phyloP scores from a whole-genome alignment of 208 protist species.

The Leishmania tropica region DNA sequence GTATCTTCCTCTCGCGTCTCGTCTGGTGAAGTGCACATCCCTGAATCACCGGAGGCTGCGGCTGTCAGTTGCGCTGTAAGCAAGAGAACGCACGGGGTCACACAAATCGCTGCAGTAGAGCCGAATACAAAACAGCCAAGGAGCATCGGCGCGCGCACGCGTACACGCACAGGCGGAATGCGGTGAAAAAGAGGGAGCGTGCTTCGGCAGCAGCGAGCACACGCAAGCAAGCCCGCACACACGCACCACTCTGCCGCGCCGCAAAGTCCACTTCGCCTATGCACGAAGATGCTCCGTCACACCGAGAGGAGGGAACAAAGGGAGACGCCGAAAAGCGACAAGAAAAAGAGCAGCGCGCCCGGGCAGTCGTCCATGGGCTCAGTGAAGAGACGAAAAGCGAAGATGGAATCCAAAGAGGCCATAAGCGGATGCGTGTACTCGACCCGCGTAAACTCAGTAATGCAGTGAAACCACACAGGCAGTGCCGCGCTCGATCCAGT shows the following conservation, averaged over 20 bases:
- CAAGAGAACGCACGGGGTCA: not conserved
- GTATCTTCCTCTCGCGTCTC: not conserved
- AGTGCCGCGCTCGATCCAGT: slow-evolving; percentile 97
- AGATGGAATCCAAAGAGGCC: not conserved
- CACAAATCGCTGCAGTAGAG: not conserved
- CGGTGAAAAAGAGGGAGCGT: not conserved
- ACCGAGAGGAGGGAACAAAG: too few relatives aligned
- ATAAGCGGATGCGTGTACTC: not conserved
- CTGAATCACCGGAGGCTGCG: not conserved
- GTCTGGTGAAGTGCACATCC: not conserved
- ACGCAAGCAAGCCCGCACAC: not conserved
- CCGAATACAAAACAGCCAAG: not conserved
- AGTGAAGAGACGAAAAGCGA: not conserved
- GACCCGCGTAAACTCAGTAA: slow-evolving; percentile 48
- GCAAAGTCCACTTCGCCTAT: not conserved
- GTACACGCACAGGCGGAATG: not conserved
- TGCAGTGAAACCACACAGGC: slow-evolving; percentile 89
- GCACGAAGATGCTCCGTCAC: not conserved
- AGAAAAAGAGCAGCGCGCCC: not conserved
- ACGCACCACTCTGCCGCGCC: not conserved
- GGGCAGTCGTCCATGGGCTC: not conserved
- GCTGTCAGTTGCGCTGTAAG: not conserved
- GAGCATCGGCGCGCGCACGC: not conserved
- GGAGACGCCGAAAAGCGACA: not conserved
- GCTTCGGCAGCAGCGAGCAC: not conserved